Percentiles rank a stretch among this genome's conserved stretches.
phyloP scores from a whole-genome alignment of 108 stramenopile genomes.

The Skeletonema grethae region DNA sequence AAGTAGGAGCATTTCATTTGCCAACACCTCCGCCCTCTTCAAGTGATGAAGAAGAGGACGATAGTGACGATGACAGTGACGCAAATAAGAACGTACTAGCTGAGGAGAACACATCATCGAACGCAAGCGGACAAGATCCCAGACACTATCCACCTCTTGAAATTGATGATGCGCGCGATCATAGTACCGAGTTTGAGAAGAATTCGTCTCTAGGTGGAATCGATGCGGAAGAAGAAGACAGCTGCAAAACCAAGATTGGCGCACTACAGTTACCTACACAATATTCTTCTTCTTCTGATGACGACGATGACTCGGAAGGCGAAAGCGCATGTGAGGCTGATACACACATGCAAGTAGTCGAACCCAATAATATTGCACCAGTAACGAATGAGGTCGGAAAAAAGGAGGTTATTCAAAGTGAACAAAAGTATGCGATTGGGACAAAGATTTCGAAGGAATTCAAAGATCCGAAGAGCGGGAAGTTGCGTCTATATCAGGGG shows the following conservation, averaged over 20 bases:
- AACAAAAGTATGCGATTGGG: neutral
- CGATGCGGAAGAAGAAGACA: slow-evolving; percentile 5
- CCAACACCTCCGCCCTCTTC: slow-evolving; percentile 53
- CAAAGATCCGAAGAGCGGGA: neutral
- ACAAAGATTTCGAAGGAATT: slow-evolving; percentile 1
- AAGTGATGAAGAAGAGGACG: slow-evolving; percentile 27
- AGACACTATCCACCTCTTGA: neutral
- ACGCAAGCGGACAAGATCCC: neutral
- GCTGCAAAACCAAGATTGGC: neutral
- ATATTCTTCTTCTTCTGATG: slow-evolving; percentile 29
- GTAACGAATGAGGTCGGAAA: neutral
- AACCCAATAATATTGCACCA: neutral
- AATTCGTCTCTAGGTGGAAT: neutral
- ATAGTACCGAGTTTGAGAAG: neutral
- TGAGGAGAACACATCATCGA: neutral
- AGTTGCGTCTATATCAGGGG: neutral
- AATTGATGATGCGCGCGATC: neutral
- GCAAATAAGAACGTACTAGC: neutral
- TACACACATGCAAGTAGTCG: neutral
- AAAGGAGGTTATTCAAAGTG: neutral
- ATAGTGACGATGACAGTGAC: slow-evolving; percentile 5
- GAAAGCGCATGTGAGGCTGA: neutral
- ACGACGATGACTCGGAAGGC: slow-evolving; percentile 12
- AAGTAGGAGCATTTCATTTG: slow-evolving; percentile 29
- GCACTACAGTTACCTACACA: slow-evolving; percentile 35